phyloP scores from a whole-genome alignment of 805 yeast species.

The Kodamaea restingae region DNA sequence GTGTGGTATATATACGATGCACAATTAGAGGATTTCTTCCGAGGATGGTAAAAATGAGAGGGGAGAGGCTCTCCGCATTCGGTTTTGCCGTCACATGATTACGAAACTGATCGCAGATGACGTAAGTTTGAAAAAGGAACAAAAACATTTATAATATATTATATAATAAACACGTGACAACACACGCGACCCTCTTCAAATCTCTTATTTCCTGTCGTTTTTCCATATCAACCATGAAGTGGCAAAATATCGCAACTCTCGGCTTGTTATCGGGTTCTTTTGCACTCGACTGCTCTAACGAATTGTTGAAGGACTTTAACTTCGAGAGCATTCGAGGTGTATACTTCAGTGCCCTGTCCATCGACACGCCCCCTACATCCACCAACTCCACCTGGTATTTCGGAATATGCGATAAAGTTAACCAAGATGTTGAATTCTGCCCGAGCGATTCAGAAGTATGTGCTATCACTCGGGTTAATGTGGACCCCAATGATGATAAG shows the following conservation, averaged over 20 bases:
- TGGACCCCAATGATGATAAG: slow-evolving; percentile 39
- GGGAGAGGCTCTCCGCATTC: not conserved
- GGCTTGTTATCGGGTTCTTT: slow-evolving; percentile 9
- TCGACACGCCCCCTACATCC: slow-evolving; percentile 76
- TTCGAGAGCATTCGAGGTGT: slow-evolving; percentile 48
- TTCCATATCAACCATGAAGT: not conserved
- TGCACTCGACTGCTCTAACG: slow-evolving; percentile 33
- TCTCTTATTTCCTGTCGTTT: not conserved
- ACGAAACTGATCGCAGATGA: not conserved
- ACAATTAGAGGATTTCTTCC: not conserved
- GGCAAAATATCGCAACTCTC: slow-evolving; percentile 1
- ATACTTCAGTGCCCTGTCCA: slow-evolving; percentile 31
- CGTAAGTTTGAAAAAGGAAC: too few species aligned
- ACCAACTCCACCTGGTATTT: slow-evolving; percentile 63
- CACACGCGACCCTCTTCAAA: not conserved
- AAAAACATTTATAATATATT: too few species aligned
- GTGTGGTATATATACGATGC: not conserved
- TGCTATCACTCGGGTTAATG: slow-evolving; percentile 56
- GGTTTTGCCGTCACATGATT: not conserved
- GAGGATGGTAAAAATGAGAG: not conserved
- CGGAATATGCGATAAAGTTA: slow-evolving; percentile 61
- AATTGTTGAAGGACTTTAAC: slow-evolving; percentile 37
- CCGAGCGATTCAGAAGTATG: slow-evolving; percentile 73
- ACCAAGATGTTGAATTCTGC: slow-evolving; percentile 46
- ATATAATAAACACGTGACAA: not conserved